A percentile compares a stretch with the other conserved stretches of the same genome.
phyloP scores from a whole-genome alignment of 2,329 filamentous ascomycete species.

The Ophiostoma sp. region DNA sequence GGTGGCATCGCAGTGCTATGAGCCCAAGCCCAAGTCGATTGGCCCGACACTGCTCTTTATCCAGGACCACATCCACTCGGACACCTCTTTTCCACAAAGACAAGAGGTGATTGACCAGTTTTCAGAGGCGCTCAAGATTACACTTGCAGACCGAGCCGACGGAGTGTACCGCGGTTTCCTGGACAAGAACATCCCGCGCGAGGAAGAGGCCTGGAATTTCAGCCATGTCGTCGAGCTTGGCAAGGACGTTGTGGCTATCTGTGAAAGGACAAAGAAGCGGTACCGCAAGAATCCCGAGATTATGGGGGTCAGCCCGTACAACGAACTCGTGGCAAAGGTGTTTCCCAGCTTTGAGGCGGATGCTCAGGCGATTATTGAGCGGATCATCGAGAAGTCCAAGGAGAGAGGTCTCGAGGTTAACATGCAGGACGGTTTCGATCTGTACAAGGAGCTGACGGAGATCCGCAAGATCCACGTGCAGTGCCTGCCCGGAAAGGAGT shows the following conservation, averaged over 20 bases:
- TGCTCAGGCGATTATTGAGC: constrained; percentile 74
- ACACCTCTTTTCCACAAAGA: constrained; percentile 68
- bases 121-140: constrained; percentile 63
- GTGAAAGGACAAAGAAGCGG: constrained; percentile 84
- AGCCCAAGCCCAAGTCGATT: constrained; percentile 76
- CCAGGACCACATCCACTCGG: constrained; percentile 73
- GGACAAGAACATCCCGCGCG: constrained; percentile 71
- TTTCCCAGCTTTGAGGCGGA: constrained; percentile 90
- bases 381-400: constrained; percentile 70
- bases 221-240: constrained; percentile 85
- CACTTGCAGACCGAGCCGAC: constrained; percentile 66
- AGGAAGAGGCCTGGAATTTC: constrained; percentile 82
- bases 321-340: constrained; percentile 73
- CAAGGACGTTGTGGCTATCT: constrained; percentile 76
- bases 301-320: constrained; percentile 63
- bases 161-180: constrained; percentile 77
- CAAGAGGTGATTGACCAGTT: constrained; percentile 68
- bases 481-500: constrained; percentile 65
- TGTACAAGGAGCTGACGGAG: constrained; percentile 83
- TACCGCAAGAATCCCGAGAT: constrained; percentile 84
- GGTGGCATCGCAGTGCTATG: constrained; percentile 83
- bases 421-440: constrained; percentile 86
- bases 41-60: constrained; percentile 67
- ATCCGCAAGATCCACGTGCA: constrained; percentile 76
- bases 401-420: constrained; percentile 69